Evolutionary conservation across 2,329 filamentous ascomycete genomes (phyloP), one percentile per base, ranked within the genome.

Genomic region (Monilinia fructicola): DNA sequence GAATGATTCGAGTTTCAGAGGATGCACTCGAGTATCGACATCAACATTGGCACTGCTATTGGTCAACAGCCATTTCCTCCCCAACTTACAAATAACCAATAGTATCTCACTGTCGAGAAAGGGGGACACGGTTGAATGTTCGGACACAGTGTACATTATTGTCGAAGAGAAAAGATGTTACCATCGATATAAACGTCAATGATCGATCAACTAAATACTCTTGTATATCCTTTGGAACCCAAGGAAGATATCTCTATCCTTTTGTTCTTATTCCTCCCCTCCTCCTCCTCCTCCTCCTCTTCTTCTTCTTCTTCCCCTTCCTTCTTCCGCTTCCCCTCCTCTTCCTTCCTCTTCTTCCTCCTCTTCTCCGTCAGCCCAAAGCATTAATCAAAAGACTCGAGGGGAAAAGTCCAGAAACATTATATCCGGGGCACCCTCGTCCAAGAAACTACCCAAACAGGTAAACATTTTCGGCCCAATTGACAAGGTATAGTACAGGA

Each of bases 391-490:
- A 16, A 18, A 46, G 21, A 48, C 6, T n/a, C 21, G 2, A 46
- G 21, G 10, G 46, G 23, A 7, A 48, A 35, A 21, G 16, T 10
- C 28, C 7, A 35, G 28, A 12, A 38, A 35, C 52, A 54, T 35
- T 35, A 21, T 54, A 31, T n/a, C 44, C 52, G 28, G 42, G 42
- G 26, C 50, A 28, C 14, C 50, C 50, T 53, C 50, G 26, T 53
- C 26, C 26, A 53, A 58, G 38, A 11, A 58, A 21, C 18, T 35
- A 48, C 56, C 26, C 28, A n/a, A 31, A n/a, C 3, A 35, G 12
- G n/a, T 26, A 35, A 38, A 48, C 42, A 23, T 48, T 48, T 60
- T 38, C 56, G 48, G 56, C 42, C 42, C 56, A 48, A 60, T 12
- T n/a, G 3, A 35, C 56, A 23, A 46, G 52, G 26, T n/a, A 46